Conservation (phyloP, 441 rosid genomes). For the Kokia cookei region DNA sequence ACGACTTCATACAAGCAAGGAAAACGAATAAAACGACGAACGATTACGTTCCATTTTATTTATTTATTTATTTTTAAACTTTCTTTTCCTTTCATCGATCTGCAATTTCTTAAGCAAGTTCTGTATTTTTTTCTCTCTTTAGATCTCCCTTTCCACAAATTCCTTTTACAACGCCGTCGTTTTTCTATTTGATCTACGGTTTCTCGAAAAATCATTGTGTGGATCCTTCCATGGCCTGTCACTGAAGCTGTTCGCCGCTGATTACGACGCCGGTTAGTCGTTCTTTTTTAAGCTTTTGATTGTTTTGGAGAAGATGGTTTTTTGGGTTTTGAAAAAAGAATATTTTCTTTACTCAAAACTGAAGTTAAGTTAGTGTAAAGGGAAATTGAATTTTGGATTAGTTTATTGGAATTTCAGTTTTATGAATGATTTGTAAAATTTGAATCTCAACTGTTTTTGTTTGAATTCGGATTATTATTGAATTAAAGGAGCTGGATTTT, state of each 20-base stretch:
- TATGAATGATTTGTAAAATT: not conserved
- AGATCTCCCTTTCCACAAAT: not conserved
- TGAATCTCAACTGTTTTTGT: not conserved
- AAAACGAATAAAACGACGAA: not conserved
- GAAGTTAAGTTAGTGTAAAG: not conserved
- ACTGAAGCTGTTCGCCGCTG: not conserved
- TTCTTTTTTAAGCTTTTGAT: not conserved
- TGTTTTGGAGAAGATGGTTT: not conserved
- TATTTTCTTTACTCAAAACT: not conserved
- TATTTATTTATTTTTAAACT: not conserved
- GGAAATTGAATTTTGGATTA: not conserved
- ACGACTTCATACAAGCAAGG: not conserved
- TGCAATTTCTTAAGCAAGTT: not conserved
- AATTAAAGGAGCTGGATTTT: not conserved
- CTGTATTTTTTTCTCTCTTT: not conserved
- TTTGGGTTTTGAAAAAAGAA: not conserved
- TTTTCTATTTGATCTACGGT: not conserved
- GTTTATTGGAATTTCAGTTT: not conserved
- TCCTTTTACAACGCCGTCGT: not conserved
- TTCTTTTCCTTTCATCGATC: not conserved
- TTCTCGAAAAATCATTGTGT: not conserved
- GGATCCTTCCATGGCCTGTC: slow-evolving; percentile 1
- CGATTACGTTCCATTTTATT: not conserved
- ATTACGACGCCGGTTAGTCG: not conserved
- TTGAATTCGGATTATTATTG: not conserved